Evolutionary conservation across 371 early-diverging fungal genomes (phyloP).

Genomic region (Mucor lusitanicus): DNA sequence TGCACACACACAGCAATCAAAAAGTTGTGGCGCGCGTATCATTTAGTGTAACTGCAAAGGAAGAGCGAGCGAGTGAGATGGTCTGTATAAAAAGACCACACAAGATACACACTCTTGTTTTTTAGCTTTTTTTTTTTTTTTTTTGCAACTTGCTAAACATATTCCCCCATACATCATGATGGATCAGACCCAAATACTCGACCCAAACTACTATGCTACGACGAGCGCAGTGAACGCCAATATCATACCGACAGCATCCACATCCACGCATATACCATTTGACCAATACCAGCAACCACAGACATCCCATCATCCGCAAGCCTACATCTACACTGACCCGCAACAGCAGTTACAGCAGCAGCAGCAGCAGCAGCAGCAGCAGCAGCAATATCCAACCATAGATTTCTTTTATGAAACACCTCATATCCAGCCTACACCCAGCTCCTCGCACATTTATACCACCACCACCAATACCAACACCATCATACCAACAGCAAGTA

Average conservation of each 20-base stretch:
- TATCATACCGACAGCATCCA: conserved; percentile 4
- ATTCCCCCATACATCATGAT: not conserved
- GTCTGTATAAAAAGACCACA: not conserved
- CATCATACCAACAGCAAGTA: not conserved
- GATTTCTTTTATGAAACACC: conserved; percentile 17
- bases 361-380: not conserved
- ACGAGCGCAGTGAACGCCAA: conserved; percentile 1
- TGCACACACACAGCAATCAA: not conserved
- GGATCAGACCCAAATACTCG: conserved; percentile 6
- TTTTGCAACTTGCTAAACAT: not conserved
- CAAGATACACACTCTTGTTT: not conserved
- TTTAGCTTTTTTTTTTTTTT: not conserved
- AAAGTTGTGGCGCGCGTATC: conserved; percentile 16
- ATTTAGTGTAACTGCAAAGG: conserved; percentile 9
- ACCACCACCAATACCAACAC: not conserved
- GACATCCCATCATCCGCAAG: not conserved
- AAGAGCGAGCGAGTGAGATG: not conserved
- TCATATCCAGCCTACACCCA: conserved; percentile 7
- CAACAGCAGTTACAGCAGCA: conserved; percentile 7
- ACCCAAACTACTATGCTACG: conserved; percentile 2
- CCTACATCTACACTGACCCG: not conserved
- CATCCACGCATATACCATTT: conserved; percentile 1
- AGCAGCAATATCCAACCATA: conserved; percentile 9
- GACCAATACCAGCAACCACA: conserved; percentile 3
- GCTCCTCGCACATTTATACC: conserved; percentile 1